phyloP scores from a whole-genome alignment of 176 grass and related monocot species.

The Avena insularis region DNA sequence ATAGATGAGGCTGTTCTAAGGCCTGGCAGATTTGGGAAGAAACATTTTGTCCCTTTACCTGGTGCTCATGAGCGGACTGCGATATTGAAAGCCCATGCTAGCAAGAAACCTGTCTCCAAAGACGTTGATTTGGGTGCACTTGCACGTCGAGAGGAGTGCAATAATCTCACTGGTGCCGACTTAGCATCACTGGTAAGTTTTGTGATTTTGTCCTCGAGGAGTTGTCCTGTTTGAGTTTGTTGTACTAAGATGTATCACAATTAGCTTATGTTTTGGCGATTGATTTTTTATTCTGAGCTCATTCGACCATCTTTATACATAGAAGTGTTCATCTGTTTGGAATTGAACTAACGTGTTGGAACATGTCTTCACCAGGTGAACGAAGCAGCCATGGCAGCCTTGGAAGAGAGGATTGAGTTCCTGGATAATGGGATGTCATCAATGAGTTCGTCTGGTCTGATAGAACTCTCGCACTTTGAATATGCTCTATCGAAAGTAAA shows the following conservation, averaged over 20 bases:
- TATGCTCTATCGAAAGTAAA: constrained; percentile 63
- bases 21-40: constrained; percentile 86
- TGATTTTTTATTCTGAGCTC: no score
- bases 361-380: constrained; percentile 60
- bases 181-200: constrained; percentile 71
- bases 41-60: constrained; percentile 83
- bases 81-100: constrained; percentile 79
- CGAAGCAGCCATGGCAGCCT: constrained; percentile 79
- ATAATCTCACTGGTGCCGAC: constrained; percentile 79
- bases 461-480: constrained; percentile 69
- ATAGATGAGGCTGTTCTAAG: constrained; percentile 85
- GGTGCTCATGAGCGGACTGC: constrained; percentile 59
- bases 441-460: constrained; percentile 46
- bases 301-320: not conserved
- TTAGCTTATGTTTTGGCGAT: not conserved
- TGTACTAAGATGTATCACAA: not conserved
- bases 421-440: constrained; percentile 45
- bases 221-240: not conserved
- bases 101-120: constrained; percentile 62
- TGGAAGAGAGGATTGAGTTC: constrained; percentile 63
- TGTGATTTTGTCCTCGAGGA: not conserved
- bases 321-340: not conserved
- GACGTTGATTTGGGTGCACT: constrained; percentile 63
- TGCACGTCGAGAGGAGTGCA: constrained; percentile 58
- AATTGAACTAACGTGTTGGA: not conserved